These are phyloP conservation scores for Heterobasidion annosum DNA, from an alignment of 1,284 basidiomycete species.

Conservation along the genomic window DNA sequence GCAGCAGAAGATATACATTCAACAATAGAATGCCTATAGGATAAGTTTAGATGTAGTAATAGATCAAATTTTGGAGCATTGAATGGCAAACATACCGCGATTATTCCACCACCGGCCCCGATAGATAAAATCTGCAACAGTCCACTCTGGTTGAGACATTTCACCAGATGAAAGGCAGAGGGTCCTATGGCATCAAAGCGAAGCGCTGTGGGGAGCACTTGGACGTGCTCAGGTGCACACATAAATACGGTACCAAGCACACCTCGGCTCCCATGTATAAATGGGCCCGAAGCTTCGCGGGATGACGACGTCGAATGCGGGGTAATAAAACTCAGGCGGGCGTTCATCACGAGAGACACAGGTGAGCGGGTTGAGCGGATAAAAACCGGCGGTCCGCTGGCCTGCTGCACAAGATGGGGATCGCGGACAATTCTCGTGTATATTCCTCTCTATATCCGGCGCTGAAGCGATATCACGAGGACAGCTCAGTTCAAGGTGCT, in stretches of 20 bases:
- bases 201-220: neutral
- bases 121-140: slow-evolving; percentile 49
- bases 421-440: neutral
- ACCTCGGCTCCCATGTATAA: neutral
- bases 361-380: neutral
- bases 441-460: neutral
- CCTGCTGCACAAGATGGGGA: neutral
- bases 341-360: neutral
- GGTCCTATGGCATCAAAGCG: no score
- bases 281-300: no score
- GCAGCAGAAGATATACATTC: slow-evolving; percentile 50
- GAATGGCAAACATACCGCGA: slow-evolving; percentile 29
- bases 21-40: slow-evolving; percentile 45
- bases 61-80: neutral
- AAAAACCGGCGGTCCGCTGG: neutral
- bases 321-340: neutral
- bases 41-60: neutral
- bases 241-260: neutral
- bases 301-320: neutral
- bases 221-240: neutral
- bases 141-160: slow-evolving; percentile 34
- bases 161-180: no score
- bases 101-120: slow-evolving; percentile 55
- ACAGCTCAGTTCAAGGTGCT: neutral
- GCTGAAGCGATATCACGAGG: neutral